A percentile compares a stretch with the other conserved stretches of the same genome.
Conservation (phyloP, 2,329 filamentous ascomycete genomes). For the Fusarium begoniae region DNA sequence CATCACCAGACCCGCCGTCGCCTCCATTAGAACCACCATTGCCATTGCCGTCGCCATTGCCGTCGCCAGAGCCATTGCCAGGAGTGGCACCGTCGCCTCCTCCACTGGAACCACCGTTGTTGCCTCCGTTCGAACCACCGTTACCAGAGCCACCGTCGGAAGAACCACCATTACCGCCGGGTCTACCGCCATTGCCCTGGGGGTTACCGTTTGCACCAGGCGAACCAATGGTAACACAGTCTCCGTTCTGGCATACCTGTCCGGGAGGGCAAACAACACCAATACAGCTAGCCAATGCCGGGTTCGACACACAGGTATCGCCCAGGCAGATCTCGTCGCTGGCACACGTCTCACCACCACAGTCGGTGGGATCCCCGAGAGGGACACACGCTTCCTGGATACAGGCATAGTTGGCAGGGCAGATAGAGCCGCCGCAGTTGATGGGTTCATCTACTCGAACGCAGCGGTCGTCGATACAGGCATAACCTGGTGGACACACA, state of each 20-base stretch:
- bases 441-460: neutral
- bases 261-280: neutral
- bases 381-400: conserved; percentile 16
- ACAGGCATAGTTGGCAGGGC: conserved; percentile 18
- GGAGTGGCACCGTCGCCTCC: no score
- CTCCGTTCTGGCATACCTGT: conserved; percentile 6
- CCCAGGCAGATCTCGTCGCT: conserved; percentile 19
- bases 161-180: neutral
- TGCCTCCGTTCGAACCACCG: neutral
- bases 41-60: no score
- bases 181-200: neutral
- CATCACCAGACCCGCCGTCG: neutral
- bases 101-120: neutral
- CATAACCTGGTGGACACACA: conserved; percentile 8
- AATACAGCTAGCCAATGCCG: neutral
- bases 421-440: conserved; percentile 5
- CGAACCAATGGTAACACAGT: neutral
- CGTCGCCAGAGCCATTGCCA: no score
- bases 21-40: no score
- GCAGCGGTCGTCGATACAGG: conserved; percentile 23
- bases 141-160: neutral
- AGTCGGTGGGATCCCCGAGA: conserved; percentile 5
- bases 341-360: conserved; percentile 11
- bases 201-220: neutral
- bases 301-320: conserved; percentile 4